These are phyloP conservation scores for Acacia melanoxylon DNA, from an alignment of 306 rosid genomes.

Conservation along the genomic window DNA sequence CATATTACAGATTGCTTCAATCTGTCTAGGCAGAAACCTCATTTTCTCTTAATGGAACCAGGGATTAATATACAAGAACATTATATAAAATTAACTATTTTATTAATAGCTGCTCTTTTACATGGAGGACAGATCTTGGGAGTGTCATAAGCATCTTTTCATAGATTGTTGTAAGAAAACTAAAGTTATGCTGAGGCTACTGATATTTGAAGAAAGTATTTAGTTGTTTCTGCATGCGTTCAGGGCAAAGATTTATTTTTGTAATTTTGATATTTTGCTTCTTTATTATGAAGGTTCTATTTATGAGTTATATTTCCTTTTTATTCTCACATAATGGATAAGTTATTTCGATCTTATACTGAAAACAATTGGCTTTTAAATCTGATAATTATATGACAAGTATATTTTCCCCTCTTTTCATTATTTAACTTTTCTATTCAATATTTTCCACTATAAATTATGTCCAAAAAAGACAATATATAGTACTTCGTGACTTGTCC, in stretches of 20 bases:
- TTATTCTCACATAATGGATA: not conserved
- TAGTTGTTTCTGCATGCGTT: not conserved
- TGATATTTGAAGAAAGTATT: not conserved
- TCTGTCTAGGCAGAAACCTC: too few relatives aligned
- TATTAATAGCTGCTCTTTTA: too few relatives aligned
- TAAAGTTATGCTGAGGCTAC: too few relatives aligned
- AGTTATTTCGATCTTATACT: not conserved
- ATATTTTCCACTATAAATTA: constrained; percentile 4
- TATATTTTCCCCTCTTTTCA: not conserved
- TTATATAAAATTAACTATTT: too few relatives aligned
- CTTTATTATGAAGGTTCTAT: not conserved
- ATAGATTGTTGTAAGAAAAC: too few relatives aligned
- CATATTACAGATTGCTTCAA: too few relatives aligned
- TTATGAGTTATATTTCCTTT: not conserved
- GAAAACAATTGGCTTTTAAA: not conserved
- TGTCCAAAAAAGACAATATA: not conserved
- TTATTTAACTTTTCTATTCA: not conserved
- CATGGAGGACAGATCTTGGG: too few relatives aligned
- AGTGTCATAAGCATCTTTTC: too few relatives aligned
- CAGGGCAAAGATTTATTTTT: not conserved
- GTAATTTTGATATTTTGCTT: not conserved
- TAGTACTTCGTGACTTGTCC: not conserved
- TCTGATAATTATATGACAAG: not conserved
- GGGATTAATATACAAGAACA: too few relatives aligned
- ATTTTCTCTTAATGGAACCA: too few relatives aligned